Evolutionary conservation across 495 filamentous ascomycete genomes (phyloP).

Genomic region (Neurospora intermedia): DNA sequence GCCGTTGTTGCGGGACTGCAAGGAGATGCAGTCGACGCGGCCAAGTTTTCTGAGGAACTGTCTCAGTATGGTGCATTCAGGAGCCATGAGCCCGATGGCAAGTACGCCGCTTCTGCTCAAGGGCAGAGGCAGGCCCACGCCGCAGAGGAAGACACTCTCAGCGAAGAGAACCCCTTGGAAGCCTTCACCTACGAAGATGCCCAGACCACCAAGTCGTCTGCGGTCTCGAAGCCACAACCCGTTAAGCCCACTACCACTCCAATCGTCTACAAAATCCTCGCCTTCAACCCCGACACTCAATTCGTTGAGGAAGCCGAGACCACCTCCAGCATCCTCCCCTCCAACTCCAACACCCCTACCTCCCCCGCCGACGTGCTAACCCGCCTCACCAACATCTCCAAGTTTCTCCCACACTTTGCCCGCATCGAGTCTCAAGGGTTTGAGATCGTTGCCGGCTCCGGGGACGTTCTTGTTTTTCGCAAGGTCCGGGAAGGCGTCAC

Average conservation of each 20-base stretch:
- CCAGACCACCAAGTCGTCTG: slow-evolving; percentile 3
- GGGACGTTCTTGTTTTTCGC: slow-evolving; percentile 63
- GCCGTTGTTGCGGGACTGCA: background rate
- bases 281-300: slow-evolving; percentile 56
- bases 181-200: slow-evolving; percentile 20
- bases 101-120: slow-evolving; percentile 6
- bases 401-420: slow-evolving; percentile 60
- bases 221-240: slow-evolving; percentile 23
- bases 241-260: slow-evolving; percentile 16
- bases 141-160: slow-evolving; percentile 3
- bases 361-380: slow-evolving; percentile 52
- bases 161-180: slow-evolving; percentile 21
- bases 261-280: slow-evolving; percentile 56
- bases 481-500: slow-evolving; percentile 34
- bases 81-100: slow-evolving; percentile 13
- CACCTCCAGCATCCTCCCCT: slow-evolving; percentile 40
- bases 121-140: background rate
- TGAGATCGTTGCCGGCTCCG: slow-evolving; percentile 59
- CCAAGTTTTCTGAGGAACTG: slow-evolving; percentile 3
- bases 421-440: slow-evolving; percentile 57
- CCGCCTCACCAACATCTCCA: slow-evolving; percentile 56
- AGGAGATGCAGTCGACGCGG: background rate
- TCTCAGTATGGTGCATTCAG: slow-evolving; percentile 1
- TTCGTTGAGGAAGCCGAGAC: slow-evolving; percentile 51
- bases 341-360: slow-evolving; percentile 26